Base-by-base conservation (phyloP, 1,284 basidiomycete genomes). In the Tylopilus orsonianus region DNA sequence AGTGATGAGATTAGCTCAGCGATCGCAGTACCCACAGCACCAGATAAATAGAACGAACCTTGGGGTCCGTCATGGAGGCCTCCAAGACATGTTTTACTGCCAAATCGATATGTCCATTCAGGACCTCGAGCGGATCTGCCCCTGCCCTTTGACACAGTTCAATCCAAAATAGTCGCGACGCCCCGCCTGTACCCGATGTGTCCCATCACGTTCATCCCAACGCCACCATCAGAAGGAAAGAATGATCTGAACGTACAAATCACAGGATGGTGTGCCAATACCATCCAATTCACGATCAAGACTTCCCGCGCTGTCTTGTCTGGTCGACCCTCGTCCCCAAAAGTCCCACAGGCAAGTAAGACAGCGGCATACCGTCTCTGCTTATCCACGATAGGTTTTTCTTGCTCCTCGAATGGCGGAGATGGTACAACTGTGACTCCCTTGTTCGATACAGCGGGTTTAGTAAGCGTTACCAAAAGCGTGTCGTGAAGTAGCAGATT, bases 91-190 rank as follows among this genome's bases (percentile, higher is more conserved):
- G 66, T 10, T 71, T 64, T 46, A 89, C 56, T 7, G 90, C 63
- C 12, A 64, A 65, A 44, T 83, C 75, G 2, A 82, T 44, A 43
- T 81, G 71, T 16, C 65, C 69, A 10, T 68, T 70, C 13, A 88
- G 75, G 2, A 90, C 63, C 10, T 77, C 72, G 29, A 79, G 77
- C 1, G 93, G 91, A 64, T 93, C 88, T 5, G 80, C 62, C 2
- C 74, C 67, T 0, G 85, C 83, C 47, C 75, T 77, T 58, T 91
- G 86, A 45, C 87, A 87, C 5, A 92, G 57, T 44, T 93, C 90
- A 53, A 96, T 87, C 93, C 93, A 97, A 1, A 83, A 77, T 49
- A 83, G 80, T 19, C 81, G 75, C 8, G 81, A 76, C 10, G 73
- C 70, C 16, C 72, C 75, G 52, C 75, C 83, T 84, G 41, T 20